Percentiles rank a stretch among this genome's conserved stretches.
These are phyloP conservation scores for Suillus tomentosus DNA, from an alignment of 768 basidiomycete species.

Conservation along the genomic window DNA sequence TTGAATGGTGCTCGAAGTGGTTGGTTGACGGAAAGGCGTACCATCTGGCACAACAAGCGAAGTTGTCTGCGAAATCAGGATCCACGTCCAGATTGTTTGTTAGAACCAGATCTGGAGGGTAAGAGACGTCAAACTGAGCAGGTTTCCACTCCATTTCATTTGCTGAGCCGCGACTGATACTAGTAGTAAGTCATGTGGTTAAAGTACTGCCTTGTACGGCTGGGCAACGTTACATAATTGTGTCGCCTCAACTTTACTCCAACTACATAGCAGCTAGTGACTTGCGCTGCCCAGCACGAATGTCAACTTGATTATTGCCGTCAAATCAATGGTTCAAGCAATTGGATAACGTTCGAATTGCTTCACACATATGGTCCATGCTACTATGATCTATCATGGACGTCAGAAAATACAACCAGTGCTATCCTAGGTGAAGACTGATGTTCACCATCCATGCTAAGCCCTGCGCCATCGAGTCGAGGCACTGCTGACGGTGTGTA, in stretches of 20 bases:
- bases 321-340: neutral
- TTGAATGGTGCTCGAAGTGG: neutral
- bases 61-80: constrained; percentile 41
- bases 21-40: constrained; percentile 27
- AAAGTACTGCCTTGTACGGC: no score
- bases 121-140: constrained; percentile 32
- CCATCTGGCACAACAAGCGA: constrained; percentile 60
- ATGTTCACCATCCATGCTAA: neutral
- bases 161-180: neutral
- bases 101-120: constrained; percentile 16
- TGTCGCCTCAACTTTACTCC: no score
- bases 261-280: no score
- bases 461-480: neutral
- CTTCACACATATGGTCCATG: neutral
- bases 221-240: no score
- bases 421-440: neutral
- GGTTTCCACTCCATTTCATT: constrained; percentile 30
- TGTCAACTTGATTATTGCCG: neutral
- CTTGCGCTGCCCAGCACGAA: no score
- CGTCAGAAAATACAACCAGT: neutral
- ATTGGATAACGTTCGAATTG: neutral
- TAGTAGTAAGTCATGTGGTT: no score
- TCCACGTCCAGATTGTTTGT: constrained; percentile 23
- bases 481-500: neutral
- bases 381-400: neutral